Evolutionary conservation across 1,139 yeast species (phyloP).

Genomic region (Pichiaceae sp.): DNA sequence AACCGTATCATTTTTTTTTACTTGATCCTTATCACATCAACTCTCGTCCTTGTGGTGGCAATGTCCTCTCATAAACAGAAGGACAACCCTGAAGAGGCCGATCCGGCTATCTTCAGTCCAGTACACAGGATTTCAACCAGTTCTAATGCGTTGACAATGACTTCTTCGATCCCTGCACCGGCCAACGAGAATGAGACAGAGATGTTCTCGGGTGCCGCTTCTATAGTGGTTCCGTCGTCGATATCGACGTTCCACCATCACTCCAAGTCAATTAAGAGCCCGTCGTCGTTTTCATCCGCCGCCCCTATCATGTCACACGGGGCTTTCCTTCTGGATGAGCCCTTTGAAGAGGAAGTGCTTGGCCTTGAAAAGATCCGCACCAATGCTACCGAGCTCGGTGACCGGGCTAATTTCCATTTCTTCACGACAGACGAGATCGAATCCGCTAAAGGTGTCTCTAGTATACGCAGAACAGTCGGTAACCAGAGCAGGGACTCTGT

Average conservation of each 20-base stretch:
- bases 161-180: conserved; percentile 21
- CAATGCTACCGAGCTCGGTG: conserved; percentile 22
- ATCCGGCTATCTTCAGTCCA: too few species aligned
- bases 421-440: conserved; percentile 80
- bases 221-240: conserved; percentile 85
- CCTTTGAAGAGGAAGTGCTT: conserved; percentile 21
- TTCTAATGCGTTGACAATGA: conserved; percentile 23
- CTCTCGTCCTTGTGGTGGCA: too few species aligned
- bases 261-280: conserved; percentile 12
- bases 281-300: conserved; percentile 10
- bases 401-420: conserved; percentile 52
- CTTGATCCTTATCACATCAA: conserved; percentile 1
- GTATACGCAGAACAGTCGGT: conserved; percentile 43
- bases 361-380: conserved; percentile 13
- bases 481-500: conserved; percentile 32
- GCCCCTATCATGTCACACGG: conserved; percentile 1
- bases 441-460: conserved; percentile 80
- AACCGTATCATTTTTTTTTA: conserved; percentile 1
- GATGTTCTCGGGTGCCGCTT: conserved; percentile 84
- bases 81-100: too few species aligned
- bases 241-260: conserved; percentile 77
- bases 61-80: too few species aligned
- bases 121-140: conserved; percentile 31
- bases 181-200: conserved; percentile 51
- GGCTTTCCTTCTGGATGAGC: conserved; percentile 1